Conservation (phyloP, 78 protist species). For the Dictyostelium firmibasis region DNA sequence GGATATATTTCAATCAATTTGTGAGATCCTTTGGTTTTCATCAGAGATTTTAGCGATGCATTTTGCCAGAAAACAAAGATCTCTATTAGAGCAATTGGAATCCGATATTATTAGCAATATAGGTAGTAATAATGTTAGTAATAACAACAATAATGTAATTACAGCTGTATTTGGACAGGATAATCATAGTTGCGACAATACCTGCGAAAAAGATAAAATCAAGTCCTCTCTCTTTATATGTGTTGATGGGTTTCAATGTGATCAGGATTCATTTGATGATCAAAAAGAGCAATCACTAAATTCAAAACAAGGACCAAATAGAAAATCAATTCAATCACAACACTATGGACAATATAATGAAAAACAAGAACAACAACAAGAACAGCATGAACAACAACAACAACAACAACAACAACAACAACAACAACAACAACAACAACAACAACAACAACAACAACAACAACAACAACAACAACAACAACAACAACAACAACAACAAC, state of each 20-base stretch:
- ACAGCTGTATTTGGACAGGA: neutral
- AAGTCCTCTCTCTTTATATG: neutral
- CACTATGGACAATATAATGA: neutral
- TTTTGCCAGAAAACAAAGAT: conserved; percentile 31
- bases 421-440: neutral
- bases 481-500: neutral
- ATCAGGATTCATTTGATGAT: neutral
- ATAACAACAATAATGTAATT: neutral
- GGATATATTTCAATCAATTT: conserved; percentile 29
- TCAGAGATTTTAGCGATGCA: conserved; percentile 12
- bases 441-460: neutral
- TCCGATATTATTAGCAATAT: neutral
- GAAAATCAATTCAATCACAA: neutral
- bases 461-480: neutral
- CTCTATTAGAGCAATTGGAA: neutral
- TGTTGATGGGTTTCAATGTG: neutral
- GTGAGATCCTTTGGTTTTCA: conserved; percentile 27
- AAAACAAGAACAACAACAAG: neutral
- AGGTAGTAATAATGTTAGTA: neutral
- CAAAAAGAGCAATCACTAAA: neutral
- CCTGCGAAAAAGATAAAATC: neutral
- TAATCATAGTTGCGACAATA: neutral
- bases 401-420: neutral
- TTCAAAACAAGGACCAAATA: neutral
- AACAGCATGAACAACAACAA: neutral